phyloP scores from a whole-genome alignment of 2,329 filamentous ascomycete species.

The Scedosporium boydii region DNA sequence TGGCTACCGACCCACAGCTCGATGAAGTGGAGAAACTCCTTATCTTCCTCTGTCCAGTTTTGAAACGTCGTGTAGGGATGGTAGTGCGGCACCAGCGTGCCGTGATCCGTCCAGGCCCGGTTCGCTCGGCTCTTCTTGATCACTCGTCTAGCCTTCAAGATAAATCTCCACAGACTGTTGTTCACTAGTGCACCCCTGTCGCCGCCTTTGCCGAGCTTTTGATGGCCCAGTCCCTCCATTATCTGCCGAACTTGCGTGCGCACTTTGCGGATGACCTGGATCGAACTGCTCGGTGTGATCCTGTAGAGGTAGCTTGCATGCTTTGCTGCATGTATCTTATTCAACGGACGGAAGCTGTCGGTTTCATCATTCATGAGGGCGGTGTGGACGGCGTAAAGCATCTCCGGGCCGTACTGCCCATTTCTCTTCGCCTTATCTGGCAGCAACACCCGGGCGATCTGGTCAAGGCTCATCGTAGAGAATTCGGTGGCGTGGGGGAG shows the following conservation, averaged over 20 bases:
- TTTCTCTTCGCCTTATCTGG: slow-evolving; percentile 22
- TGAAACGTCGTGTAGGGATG: neutral
- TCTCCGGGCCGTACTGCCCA: slow-evolving; percentile 25
- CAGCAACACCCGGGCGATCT: slow-evolving; percentile 38
- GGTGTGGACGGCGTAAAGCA: slow-evolving; percentile 61
- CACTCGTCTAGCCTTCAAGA: slow-evolving; percentile 35
- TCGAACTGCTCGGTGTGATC: slow-evolving; percentile 30
- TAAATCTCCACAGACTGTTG: slow-evolving; percentile 31
- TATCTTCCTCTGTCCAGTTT: slow-evolving; percentile 39
- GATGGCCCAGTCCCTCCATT: neutral
- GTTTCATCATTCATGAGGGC: slow-evolving; percentile 51
- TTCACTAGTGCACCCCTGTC: neutral
- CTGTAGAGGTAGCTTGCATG: slow-evolving; percentile 44
- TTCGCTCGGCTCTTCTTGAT: slow-evolving; percentile 42
- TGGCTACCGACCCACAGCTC: slow-evolving; percentile 54
- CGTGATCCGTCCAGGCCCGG: slow-evolving; percentile 39
- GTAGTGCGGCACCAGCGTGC: slow-evolving; percentile 26
- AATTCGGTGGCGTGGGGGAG: slow-evolving; percentile 27
- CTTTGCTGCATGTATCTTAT: slow-evolving; percentile 25
- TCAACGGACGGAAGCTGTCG: slow-evolving; percentile 43
- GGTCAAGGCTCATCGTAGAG: slow-evolving; percentile 38
- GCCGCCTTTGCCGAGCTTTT: neutral
- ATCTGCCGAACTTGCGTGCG: slow-evolving; percentile 19
- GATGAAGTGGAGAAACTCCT: slow-evolving; percentile 56
- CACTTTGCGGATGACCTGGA: slow-evolving; percentile 20